Conservation (phyloP, 179 eudicot species). For the Spinacia oleracea region DNA sequence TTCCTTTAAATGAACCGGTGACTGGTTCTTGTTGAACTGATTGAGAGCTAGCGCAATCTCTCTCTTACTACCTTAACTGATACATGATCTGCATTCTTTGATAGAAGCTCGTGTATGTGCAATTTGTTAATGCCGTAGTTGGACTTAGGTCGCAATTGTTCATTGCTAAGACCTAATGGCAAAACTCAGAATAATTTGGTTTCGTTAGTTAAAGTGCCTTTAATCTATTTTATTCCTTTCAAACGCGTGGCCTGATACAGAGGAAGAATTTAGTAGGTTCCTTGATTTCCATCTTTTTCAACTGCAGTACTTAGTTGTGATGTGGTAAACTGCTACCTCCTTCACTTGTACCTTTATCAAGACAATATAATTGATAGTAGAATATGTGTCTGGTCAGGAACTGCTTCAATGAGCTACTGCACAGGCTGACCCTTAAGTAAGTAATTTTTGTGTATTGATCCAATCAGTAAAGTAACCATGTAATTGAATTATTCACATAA, state of each 20-base stretch:
- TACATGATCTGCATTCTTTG: not conserved
- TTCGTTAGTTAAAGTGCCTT: not conserved
- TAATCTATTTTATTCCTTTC: not conserved
- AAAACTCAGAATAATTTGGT: not conserved
- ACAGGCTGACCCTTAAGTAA: not conserved
- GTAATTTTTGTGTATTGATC: not conserved
- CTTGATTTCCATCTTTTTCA: not conserved
- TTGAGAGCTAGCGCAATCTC: conserved; percentile 1
- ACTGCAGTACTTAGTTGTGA: not conserved
- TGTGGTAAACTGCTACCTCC: not conserved
- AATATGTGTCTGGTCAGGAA: conserved; percentile 5
- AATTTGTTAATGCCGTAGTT: conserved; percentile 2
- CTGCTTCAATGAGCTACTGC: conserved; percentile 1
- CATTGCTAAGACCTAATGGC: not conserved
- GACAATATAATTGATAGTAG: not conserved
- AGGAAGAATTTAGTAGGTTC: not conserved
- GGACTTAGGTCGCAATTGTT: conserved; percentile 6
- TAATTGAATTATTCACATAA: not conserved
- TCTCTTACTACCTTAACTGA: not conserved
- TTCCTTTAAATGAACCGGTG: not conserved
- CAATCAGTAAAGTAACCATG: not conserved
- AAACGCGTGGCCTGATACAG: not conserved
- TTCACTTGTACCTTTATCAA: not conserved
- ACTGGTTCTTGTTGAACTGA: not conserved
- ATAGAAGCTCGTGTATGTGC: not conserved